Evolutionary conservation across 768 basidiomycete species (phyloP), one percentile per base, ranked within the genome.

Genomic region (Phlegmacium glaucopus): DNA sequence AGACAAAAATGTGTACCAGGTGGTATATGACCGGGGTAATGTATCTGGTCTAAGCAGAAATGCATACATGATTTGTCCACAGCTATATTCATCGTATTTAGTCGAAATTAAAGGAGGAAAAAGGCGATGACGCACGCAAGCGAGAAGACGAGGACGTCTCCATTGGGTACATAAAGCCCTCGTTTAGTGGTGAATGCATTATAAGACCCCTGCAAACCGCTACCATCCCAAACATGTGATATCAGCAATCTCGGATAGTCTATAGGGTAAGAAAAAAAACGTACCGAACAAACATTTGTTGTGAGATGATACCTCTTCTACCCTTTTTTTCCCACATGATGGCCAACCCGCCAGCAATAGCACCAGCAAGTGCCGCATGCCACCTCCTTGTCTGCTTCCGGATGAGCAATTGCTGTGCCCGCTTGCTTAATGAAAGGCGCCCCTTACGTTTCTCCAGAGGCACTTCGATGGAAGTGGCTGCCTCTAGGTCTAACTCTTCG

Each of bases 161-260:
- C 94, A 61, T 93, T 75, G 1, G 93, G 94, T 12, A 97, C 73
- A 37, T 69, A 70, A 37, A 94, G 73, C 26, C 82, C 81, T 26
- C 78, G 78, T 54, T 78, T 79, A 2, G 75, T 74, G 1, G 90
- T 82, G 56, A 83, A 85, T 7, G 81, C 77, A 58, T 94, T 95
- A 62, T 89, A 95, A 1, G 85, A 82, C 1, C 91, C 94, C 64
- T 97, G 94, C 6, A 97, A 71, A 3, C 94, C 94, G 39, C 93
- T 91, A 45, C 26, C 17, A 37, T 28, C 28, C 15, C 16, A 41
- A 28, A 5, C 45, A 43, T 15, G 44, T 32, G 4, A 3, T n/a
- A 15, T 13, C 8, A 17, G 17, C 17, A 16, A 44, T 6, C 48
- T 37, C 1, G 4, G 34, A 27, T 41, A n/a, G 22, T 5, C 5